Conservation (phyloP, 352 stramenopile genomes). For the Globisporangium spiculum region DNA sequence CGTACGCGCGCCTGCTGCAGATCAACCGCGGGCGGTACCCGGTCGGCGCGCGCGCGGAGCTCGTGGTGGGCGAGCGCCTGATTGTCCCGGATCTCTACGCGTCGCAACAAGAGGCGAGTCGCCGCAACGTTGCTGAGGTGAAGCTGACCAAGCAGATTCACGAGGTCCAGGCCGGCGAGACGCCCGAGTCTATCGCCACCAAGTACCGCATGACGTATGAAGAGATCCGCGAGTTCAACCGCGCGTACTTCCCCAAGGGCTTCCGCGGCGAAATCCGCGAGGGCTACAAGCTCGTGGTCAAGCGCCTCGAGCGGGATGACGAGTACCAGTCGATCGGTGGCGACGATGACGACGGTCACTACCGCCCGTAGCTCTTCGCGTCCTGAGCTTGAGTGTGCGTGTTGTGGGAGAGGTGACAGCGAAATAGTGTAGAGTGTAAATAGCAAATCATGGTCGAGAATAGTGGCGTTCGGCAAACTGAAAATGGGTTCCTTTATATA, state of each 20-base stretch:
- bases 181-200: conserved; percentile 57
- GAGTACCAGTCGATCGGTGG: conserved; percentile 31
- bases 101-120: conserved; percentile 42
- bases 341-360: conserved; percentile 17
- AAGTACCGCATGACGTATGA: conserved; percentile 82
- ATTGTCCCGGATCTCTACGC: conserved; percentile 74
- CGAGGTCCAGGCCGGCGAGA: conserved; percentile 68
- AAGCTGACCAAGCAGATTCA: conserved; percentile 88
- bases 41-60: conserved; percentile 56
- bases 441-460: neutral
- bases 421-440: neutral
- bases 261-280: conserved; percentile 76
- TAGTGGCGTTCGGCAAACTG: neutral
- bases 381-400: neutral
- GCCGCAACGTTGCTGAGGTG: conserved; percentile 74
- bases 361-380: neutral
- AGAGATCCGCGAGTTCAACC: conserved; percentile 83
- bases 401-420: neutral
- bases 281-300: conserved; percentile 83
- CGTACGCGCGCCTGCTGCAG: conserved; percentile 68
- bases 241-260: conserved; percentile 83
- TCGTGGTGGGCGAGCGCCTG: conserved; percentile 56
- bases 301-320: conserved; percentile 35
- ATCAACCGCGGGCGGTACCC: conserved; percentile 77
- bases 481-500: neutral